Conservation (phyloP, 1,139 yeast species). For the Pichia sp. region DNA sequence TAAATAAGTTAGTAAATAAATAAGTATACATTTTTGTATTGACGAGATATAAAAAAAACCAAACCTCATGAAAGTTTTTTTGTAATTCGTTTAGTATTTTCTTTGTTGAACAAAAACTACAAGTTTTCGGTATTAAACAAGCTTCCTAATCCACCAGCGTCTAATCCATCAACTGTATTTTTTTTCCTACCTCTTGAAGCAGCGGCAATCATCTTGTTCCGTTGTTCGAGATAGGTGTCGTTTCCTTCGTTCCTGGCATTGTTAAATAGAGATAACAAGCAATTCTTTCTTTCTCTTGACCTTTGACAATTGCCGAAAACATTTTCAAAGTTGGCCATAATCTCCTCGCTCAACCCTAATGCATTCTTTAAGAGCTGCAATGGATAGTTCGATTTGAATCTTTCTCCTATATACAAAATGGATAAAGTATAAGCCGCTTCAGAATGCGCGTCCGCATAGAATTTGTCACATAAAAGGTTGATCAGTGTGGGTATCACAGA, state of each 20-base stretch:
- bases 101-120: neutral
- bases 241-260: slow-evolving; percentile 36
- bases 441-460: slow-evolving; percentile 80
- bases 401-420: slow-evolving; percentile 66
- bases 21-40: neutral
- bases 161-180: slow-evolving; percentile 25
- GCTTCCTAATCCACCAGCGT: slow-evolving; percentile 42
- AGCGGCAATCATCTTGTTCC: slow-evolving; percentile 17
- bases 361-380: slow-evolving; percentile 44
- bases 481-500: slow-evolving; percentile 46
- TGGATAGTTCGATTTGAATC: slow-evolving; percentile 54
- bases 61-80: neutral
- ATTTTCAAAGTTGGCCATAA: slow-evolving; percentile 45
- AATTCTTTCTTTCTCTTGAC: slow-evolving; percentile 50
- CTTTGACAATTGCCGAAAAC: slow-evolving; percentile 48
- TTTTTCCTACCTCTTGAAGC: slow-evolving; percentile 28
- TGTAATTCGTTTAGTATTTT: neutral
- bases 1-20: neutral
- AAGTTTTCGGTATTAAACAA: slow-evolving; percentile 36
- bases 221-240: slow-evolving; percentile 24
- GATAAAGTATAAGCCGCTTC: slow-evolving; percentile 90
- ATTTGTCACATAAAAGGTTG: slow-evolving; percentile 63
- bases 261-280: slow-evolving; percentile 45
- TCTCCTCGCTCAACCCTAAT: slow-evolving; percentile 43
- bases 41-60: neutral